Evolutionary conservation across 1,139 yeast species (phyloP).

Genomic region (Debaryomyces robertsiae): DNA sequence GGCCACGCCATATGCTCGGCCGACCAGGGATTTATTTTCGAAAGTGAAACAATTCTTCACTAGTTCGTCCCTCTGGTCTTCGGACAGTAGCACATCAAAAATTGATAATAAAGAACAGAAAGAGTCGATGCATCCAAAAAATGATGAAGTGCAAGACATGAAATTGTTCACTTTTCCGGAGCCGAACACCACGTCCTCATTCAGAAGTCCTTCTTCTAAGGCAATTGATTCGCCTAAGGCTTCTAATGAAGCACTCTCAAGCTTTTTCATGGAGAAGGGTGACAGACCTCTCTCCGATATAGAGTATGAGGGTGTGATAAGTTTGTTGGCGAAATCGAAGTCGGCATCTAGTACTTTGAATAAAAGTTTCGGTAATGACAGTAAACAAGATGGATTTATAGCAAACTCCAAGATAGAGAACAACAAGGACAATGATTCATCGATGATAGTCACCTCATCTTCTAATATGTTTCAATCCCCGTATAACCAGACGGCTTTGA

Average conservation of each 20-base stretch:
- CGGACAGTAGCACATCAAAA: background rate
- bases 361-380: slow-evolving; percentile 8
- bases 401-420: slow-evolving; percentile 6
- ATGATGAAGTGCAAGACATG: background rate
- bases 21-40: slow-evolving; percentile 29
- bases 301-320: slow-evolving; percentile 83
- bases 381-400: slow-evolving; percentile 6
- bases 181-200: slow-evolving; percentile 12
- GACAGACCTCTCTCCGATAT: slow-evolving; percentile 69
- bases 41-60: slow-evolving; percentile 36
- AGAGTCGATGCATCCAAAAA: background rate
- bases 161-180: slow-evolving; percentile 19
- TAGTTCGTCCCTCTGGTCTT: slow-evolving; percentile 15
- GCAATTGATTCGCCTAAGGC: slow-evolving; percentile 14
- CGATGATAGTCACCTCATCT: slow-evolving; percentile 5
- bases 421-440: slow-evolving; percentile 8
- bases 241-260: slow-evolving; percentile 64
- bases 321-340: slow-evolving; percentile 44
- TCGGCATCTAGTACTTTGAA: slow-evolving; percentile 10
- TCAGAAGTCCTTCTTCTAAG: slow-evolving; percentile 12
- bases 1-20: slow-evolving; percentile 24
- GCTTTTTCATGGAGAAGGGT: slow-evolving; percentile 78
- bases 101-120: background rate
- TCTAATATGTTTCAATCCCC: slow-evolving; percentile 21
- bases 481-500: slow-evolving; percentile 25